These are phyloP conservation scores for Polyporus tsugae DNA, from an alignment of 1,284 basidiomycete genomes.

Conservation along the genomic window DNA sequence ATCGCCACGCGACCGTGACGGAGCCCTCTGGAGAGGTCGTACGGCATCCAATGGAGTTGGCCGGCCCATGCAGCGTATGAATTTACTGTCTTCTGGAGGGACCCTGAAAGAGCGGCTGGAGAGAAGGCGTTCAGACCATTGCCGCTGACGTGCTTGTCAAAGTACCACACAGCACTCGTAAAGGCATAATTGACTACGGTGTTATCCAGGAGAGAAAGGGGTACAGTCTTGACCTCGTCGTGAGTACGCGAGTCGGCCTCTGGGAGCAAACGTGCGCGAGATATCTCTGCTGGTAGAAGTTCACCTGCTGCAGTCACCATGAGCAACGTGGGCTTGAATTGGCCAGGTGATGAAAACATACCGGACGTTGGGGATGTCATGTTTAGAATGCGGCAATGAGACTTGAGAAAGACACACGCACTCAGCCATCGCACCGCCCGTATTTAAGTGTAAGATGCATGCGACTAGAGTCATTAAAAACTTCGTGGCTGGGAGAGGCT, in stretches of 20 bases:
- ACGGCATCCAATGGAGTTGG: constrained; percentile 43
- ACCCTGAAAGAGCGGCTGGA: constrained; percentile 31
- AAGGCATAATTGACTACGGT: constrained; percentile 40
- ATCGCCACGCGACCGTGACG: constrained; percentile 47
- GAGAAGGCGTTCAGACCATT: constrained; percentile 21
- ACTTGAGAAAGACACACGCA: no score
- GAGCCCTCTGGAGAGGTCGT: constrained; percentile 32
- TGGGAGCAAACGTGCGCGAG: background rate
- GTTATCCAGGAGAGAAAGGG: constrained; percentile 46
- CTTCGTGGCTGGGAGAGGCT: background rate
- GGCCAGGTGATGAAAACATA: background rate
- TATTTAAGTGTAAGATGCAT: background rate
- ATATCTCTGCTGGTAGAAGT: background rate
- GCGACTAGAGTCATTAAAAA: background rate
- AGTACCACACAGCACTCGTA: constrained; percentile 45
- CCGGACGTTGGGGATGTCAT: background rate
- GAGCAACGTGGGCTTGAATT: background rate
- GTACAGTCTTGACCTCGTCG: constrained; percentile 12
- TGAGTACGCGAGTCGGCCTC: background rate
- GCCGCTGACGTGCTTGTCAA: constrained; percentile 26
- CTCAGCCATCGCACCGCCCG: background rate
- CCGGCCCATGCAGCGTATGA: constrained; percentile 51
- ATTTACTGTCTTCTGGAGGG: constrained; percentile 42
- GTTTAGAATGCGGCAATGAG: background rate
- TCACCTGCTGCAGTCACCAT: background rate